These are phyloP conservation scores for Fraxinus pennsylvanica DNA, from an alignment of 257 asterid species.

Conservation along the genomic window DNA sequence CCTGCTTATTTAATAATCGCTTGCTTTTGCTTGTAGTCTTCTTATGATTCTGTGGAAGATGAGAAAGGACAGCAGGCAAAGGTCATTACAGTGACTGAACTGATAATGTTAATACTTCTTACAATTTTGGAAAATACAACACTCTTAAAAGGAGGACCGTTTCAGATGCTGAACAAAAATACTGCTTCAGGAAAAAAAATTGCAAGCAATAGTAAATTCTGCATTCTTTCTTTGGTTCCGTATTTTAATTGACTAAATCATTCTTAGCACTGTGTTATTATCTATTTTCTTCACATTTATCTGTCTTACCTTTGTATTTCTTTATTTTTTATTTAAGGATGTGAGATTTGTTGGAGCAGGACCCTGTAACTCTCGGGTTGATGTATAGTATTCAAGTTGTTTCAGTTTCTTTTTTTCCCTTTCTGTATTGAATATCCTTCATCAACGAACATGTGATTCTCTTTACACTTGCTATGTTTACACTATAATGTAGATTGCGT, in stretches of 20 bases:
- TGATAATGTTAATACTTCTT: not conserved
- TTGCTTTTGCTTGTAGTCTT: slow-evolving; percentile 10
- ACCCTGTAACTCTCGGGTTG: not conserved
- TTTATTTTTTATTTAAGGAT: not conserved
- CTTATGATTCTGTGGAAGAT: not conserved
- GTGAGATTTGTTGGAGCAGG: not conserved
- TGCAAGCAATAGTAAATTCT: slow-evolving; percentile 4
- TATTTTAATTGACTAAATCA: not conserved
- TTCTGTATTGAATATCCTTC: not conserved
- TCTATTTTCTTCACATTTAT: not conserved
- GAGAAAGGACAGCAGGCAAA: slow-evolving; percentile 14
- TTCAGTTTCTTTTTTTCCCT: not conserved
- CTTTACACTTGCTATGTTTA: not conserved
- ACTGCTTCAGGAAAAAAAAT: not conserved
- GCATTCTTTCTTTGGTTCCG: slow-evolving; percentile 18
- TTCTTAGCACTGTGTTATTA: not conserved
- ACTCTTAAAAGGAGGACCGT: not conserved
- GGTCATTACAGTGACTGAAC: not conserved
- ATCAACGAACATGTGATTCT: not conserved
- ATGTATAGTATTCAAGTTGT: not conserved
- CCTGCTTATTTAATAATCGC: not conserved
- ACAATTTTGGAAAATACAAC: not conserved
- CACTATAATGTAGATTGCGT: not conserved
- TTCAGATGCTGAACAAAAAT: not conserved
- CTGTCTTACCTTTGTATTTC: not conserved